Evolutionary conservation across 306 rosid genomes (phyloP), one percentile per base, ranked within the genome.

Genomic region (Cajanus cajan): DNA sequence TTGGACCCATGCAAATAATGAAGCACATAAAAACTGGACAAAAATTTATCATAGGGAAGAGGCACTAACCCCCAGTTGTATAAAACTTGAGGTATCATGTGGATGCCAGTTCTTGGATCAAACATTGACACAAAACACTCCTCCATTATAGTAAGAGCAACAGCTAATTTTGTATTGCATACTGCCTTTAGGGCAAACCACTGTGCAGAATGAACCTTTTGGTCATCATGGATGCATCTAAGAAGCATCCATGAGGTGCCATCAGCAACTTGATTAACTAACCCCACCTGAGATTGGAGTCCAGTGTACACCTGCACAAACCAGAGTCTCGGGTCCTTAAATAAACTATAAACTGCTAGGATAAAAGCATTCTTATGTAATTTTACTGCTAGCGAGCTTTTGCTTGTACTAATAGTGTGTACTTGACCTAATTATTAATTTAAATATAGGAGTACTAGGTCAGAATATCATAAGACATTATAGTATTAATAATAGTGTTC

Each of bases 121-220:
- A 92, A 88, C 98, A 95, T 92, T 3, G 98, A 91, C 80, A 95
- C 76, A 83, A 95, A 95, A 62, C 98, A 92, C 83, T 95, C 98
- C 88, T 91, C 98, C 98, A 95, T 90, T 68, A 95, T 91, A 59
- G 98, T 86, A 78, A 95, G 97, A 81, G 98, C 97, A 82, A 95
- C 96, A 57, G 96, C 92, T 85, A 95, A 78, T 83, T 90, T 95
- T 50, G 96, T 88, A 78, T 92, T 95, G 93, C 98, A 95, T 69
- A 92, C 88, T 8, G 98, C 98, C 88, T 92, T 95, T 79, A 91
- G 87, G 51, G 97, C 96, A 86, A 95, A 78, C 83, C 98, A 87
- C 68, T 90, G 96, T 51, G 97, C 90, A 57, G 98, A 95, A 86
- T 82, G 91, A 85, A 87, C 85, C 83, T 91, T 92, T 82, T 90